Conservation (phyloP, 2,329 filamentous ascomycete genomes). For the Nannizziopsis arthrosporioides region DNA sequence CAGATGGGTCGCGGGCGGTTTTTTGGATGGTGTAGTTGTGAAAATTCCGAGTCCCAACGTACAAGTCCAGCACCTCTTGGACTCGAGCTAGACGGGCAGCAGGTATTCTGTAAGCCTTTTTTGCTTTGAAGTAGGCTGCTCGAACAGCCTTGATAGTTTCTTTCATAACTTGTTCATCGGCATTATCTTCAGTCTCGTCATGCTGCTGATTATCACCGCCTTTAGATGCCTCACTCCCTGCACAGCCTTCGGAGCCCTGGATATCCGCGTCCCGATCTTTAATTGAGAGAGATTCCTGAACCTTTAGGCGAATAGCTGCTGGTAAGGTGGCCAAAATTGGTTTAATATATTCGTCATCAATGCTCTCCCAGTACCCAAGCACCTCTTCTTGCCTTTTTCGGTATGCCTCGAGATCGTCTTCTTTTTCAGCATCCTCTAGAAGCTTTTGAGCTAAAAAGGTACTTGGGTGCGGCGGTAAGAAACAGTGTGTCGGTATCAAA, state of each 20-base stretch:
- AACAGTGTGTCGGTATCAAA: conserved; percentile 81
- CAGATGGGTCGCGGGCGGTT: conserved; percentile 63
- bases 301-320: conserved; percentile 30
- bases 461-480: conserved; percentile 81
- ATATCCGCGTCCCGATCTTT: conserved; percentile 16
- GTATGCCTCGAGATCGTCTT: conserved; percentile 58
- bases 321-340: conserved; percentile 44
- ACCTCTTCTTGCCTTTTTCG: conserved; percentile 63
- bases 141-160: conserved; percentile 63
- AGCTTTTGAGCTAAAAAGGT: conserved; percentile 75
- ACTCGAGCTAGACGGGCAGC: conserved; percentile 59
- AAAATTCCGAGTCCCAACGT: conserved; percentile 78
- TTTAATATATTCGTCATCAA: conserved; percentile 70
- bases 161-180: conserved; percentile 39
- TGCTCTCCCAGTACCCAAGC: conserved; percentile 65
- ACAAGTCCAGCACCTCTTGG: conserved; percentile 61
- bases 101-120: conserved; percentile 73
- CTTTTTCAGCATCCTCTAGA: conserved; percentile 63
- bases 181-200: conserved; percentile 10
- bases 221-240: conserved; percentile 7
- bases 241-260: conserved; percentile 11
- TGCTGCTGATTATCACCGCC: background rate
- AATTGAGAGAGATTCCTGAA: conserved; percentile 32
- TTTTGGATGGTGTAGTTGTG: conserved; percentile 98
- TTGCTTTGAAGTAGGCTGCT: conserved; percentile 66